Base-by-base conservation (phyloP, 2,329 filamentous ascomycete genomes). In the Claviceps cyperi region DNA sequence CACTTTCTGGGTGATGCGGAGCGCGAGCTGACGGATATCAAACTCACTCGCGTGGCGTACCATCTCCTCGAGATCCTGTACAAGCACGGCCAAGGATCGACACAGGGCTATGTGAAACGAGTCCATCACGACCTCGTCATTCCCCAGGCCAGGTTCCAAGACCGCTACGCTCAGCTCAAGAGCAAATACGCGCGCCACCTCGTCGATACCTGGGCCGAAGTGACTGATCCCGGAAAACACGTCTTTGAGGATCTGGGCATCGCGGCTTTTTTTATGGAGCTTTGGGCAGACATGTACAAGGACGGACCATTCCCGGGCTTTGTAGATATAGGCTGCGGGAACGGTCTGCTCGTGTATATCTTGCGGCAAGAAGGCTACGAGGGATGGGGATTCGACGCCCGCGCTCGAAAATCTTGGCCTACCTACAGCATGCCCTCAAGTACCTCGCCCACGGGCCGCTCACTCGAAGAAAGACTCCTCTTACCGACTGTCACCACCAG, bases 241-340 rank as follows among this genome's bases (percentile, higher is more conserved):
- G 88, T 97, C 2, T 97, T 96, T 65, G 92, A 98, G 63, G 91
- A 97, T 62, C 69, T 98, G 19, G 78, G 81, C 4, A 96, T 98
- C 54, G 86, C 91, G 0, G 86, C 91, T 0, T 98, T 96, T 59
- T 70, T 97, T 48, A 86, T 97, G 24, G 90, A 96, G 69, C 69
- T 97, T 2, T 98, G 92, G 92, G 68, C 71, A 13, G 80, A 84
- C 51, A 91, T 95, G 81, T 97, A 97, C 62, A 61, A 58, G 38
- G 41, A 61, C 41, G 51, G 46, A 0, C 53, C 56, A 0, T 96
- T 95, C 58, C 86, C 88, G 0, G 90, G 91, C 0, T 98, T 97
- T 59, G 86, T 96, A 19, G 92, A 98, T 60, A 88, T 98, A 44
- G 92, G 91, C 5, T 97, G 92, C 62, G 92, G 92, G 2, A 98